A percentile compares a stretch with the other conserved stretches of the same genome.
Evolutionary conservation across 352 stramenopile genomes (phyloP).

Genomic region (Globisporangium nagaii): DNA sequence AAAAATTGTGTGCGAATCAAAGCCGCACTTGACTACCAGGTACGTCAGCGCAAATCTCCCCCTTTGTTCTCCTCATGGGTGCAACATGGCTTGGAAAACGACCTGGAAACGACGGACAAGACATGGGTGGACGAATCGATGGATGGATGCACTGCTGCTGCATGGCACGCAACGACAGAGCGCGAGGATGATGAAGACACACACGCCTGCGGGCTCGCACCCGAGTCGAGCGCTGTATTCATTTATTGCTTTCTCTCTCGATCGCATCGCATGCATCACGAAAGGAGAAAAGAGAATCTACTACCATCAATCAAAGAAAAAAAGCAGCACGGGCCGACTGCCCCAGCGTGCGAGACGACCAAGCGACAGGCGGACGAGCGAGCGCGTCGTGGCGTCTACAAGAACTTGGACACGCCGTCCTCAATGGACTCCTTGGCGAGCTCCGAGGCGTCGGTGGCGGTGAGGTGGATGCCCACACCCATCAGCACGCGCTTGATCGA

Average conservation of each 20-base stretch:
- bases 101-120: not conserved
- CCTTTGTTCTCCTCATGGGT: too few relatives aligned
- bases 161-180: not conserved
- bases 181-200: not conserved
- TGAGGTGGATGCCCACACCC: slow-evolving; percentile 94
- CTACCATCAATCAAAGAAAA: slow-evolving; percentile 10
- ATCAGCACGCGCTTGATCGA: slow-evolving; percentile 91
- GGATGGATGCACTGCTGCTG: slow-evolving; percentile 1
- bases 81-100: too few relatives aligned
- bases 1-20: too few relatives aligned
- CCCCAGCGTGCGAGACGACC: too few relatives aligned
- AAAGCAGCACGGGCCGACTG: not conserved
- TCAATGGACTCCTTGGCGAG: slow-evolving; percentile 75
- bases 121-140: slow-evolving; percentile 2
- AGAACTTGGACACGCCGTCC: slow-evolving; percentile 83
- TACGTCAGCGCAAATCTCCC: too few relatives aligned
- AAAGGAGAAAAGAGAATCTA: slow-evolving; percentile 11
- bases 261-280: slow-evolving; percentile 1
- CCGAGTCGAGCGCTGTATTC: not conserved
- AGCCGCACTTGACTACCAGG: too few relatives aligned
- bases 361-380: not conserved
- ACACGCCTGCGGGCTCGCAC: not conserved
- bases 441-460: slow-evolving; percentile 89
- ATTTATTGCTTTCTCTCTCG: too few relatives aligned
- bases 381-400: slow-evolving; percentile 41